A percentile compares a stretch with the other conserved stretches of the same genome.
Evolutionary conservation across 2,329 filamentous ascomycete genomes (phyloP).

Genomic region (Calonectria fujianensis): DNA sequence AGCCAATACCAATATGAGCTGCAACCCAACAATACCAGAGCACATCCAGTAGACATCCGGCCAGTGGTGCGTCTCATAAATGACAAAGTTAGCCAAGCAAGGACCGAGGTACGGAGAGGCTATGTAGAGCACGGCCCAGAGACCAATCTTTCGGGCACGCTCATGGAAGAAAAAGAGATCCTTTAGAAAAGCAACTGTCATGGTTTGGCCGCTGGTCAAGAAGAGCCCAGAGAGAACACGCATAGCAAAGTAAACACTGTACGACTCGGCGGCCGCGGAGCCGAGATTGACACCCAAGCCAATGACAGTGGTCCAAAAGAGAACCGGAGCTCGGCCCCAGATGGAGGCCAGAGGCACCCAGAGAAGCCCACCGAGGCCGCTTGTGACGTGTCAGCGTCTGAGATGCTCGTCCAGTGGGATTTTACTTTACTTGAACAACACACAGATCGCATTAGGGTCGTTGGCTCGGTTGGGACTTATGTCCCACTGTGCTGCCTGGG

Average conservation of each 20-base stretch:
- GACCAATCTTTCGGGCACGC: conserved; percentile 69
- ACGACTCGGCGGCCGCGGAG: not conserved
- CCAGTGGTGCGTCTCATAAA: conserved; percentile 22
- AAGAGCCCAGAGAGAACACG: conserved; percentile 62
- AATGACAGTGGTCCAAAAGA: conserved; percentile 32
- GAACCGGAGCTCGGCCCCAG: conserved; percentile 33
- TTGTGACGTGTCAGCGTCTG: not conserved
- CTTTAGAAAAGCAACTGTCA: conserved; percentile 71
- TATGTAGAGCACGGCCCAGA: conserved; percentile 66
- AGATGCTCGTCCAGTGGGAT: too few species aligned
- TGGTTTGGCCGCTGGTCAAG: conserved; percentile 64
- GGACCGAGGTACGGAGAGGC: conserved; percentile 67
- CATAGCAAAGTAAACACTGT: conserved; percentile 19
- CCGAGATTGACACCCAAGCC: conserved; percentile 21
- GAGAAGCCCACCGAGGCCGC: conserved; percentile 28
- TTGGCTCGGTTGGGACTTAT: conserved; percentile 28
- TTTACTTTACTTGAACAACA: conserved; percentile 32
- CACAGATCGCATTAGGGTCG: conserved; percentile 10
- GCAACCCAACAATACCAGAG: not conserved
- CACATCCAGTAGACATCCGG: conserved; percentile 25
- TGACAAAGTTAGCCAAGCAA: conserved; percentile 55
- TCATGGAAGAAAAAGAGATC: conserved; percentile 78
- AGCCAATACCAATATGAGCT: conserved; percentile 8
- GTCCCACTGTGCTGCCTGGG: conserved; percentile 42
- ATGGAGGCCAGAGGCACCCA: conserved; percentile 34